A percentile compares a stretch with the other conserved stretches of the same genome.
Evolutionary conservation across 208 protist species (phyloP).

Genomic region (Herpetomonas tarakana): DNA sequence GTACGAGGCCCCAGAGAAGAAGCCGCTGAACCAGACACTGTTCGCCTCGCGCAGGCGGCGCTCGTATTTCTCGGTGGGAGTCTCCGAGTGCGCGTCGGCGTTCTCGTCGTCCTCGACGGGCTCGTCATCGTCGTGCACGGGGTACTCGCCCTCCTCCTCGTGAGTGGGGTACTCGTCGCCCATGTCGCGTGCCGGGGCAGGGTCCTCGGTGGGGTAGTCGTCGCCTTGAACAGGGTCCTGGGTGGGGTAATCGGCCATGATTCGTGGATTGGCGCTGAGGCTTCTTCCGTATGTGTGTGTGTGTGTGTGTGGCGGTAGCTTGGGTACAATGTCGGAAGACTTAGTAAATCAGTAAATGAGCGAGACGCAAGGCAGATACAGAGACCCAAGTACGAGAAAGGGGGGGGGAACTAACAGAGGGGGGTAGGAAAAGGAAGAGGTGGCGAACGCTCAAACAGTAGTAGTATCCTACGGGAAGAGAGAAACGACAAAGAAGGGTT

Average conservation of each 20-base stretch:
- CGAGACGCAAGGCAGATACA: too few species aligned
- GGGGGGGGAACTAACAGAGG: too few species aligned
- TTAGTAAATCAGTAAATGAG: too few species aligned
- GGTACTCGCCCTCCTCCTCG: not conserved
- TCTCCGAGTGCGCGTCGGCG: slow-evolving; percentile 14
- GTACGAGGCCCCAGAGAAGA: slow-evolving; percentile 45
- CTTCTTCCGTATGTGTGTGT: slow-evolving; percentile 2
- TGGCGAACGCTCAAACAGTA: too few species aligned
- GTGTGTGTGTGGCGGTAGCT: not conserved
- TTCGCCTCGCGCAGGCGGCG: slow-evolving; percentile 21
- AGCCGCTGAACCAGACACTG: slow-evolving; percentile 47
- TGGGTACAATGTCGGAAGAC: too few species aligned
- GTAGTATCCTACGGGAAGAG: too few species aligned
- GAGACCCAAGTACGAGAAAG: too few species aligned
- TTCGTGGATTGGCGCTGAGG: too few species aligned
- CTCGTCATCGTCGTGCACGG: not conserved
- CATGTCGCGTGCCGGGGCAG: not conserved
- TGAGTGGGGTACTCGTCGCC: not conserved
- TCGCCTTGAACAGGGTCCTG: slow-evolving; percentile 7
- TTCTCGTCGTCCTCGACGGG: slow-evolving; percentile 10
- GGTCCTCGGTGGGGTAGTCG: slow-evolving; percentile 10
- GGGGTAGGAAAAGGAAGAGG: too few species aligned
- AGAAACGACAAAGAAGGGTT: too few species aligned
- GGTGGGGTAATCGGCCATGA: not conserved
- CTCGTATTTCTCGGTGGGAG: slow-evolving; percentile 21